Percentiles rank a stretch among this genome's conserved stretches.
Conservation (phyloP, 1,284 basidiomycete genomes). For the Sporisorium exsertum region DNA sequence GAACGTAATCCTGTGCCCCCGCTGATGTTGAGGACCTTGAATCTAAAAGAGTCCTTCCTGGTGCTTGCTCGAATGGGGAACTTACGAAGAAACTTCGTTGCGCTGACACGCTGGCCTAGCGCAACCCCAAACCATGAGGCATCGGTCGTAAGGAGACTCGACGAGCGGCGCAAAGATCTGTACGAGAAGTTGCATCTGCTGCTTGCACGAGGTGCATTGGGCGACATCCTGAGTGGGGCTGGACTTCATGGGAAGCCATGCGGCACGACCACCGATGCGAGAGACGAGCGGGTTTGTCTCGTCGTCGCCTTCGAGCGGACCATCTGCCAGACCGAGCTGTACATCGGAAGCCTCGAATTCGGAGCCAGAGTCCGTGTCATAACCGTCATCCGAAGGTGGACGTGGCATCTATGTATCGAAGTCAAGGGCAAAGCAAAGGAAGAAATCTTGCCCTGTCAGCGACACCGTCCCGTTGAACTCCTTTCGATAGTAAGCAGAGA, state of each 20-base stretch:
- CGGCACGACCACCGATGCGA: constrained; percentile 63
- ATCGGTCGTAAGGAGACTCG: constrained; percentile 64
- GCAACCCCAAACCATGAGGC: constrained; percentile 67
- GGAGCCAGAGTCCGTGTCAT: constrained; percentile 59
- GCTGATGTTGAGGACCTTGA: not conserved
- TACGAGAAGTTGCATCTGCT: constrained; percentile 66
- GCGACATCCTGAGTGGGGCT: constrained; percentile 45
- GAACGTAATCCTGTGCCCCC: constrained; percentile 64
- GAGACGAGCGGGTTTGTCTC: constrained; percentile 67
- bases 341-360: constrained; percentile 56
- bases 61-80: constrained; percentile 6
- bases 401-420: constrained; percentile 42
- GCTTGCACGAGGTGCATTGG: constrained; percentile 53
- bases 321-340: constrained; percentile 66
- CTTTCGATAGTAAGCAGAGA: not conserved
- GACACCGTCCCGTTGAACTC: not conserved
- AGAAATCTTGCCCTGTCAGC: constrained; percentile 12
- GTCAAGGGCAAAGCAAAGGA: not conserved
- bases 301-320: constrained; percentile 60
- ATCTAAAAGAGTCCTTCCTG: too few species aligned
- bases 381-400: constrained; percentile 54
- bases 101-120: constrained; percentile 61
- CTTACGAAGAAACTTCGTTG: constrained; percentile 57
- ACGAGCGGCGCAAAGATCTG: constrained; percentile 68
- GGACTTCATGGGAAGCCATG: constrained; percentile 60